These are phyloP conservation scores for Allantophomopsis lycopodina DNA, from an alignment of 2,329 filamentous ascomycete genomes.

Conservation along the genomic window DNA sequence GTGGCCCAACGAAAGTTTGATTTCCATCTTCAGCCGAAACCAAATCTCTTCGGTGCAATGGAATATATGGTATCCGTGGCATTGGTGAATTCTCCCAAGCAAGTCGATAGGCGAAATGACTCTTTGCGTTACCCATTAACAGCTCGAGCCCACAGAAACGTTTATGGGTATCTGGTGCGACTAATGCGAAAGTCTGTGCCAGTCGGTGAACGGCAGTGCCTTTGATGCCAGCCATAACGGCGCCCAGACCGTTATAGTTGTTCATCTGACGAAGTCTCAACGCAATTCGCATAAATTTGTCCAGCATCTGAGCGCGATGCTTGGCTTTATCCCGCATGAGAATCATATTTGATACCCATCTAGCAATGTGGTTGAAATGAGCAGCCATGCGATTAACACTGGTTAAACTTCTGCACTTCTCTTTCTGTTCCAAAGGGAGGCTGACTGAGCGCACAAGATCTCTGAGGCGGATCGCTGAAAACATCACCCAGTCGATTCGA, in stretches of 20 bases:
- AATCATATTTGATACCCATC: conserved; percentile 73
- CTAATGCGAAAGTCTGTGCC: conserved; percentile 61
- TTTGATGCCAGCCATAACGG: conserved; percentile 85
- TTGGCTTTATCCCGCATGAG: conserved; percentile 91
- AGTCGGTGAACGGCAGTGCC: conserved; percentile 77
- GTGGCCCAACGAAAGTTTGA: conserved; percentile 67
- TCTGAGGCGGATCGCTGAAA: conserved; percentile 82
- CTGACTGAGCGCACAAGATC: conserved; percentile 89
- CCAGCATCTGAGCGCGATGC: conserved; percentile 78
- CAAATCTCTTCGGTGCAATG: conserved; percentile 76
- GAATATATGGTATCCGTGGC: conserved; percentile 86
- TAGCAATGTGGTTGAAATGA: conserved; percentile 78
- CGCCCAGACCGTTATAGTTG: conserved; percentile 95
- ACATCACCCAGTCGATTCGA: conserved; percentile 96
- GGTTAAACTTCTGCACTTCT: conserved; percentile 61
- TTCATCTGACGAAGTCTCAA: conserved; percentile 77
- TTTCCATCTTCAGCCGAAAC: conserved; percentile 90
- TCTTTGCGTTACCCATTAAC: conserved; percentile 86
- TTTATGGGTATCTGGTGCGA: conserved; percentile 60
- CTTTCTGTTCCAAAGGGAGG: conserved; percentile 55
- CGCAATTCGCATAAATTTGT: conserved; percentile 92
- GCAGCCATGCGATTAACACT: conserved; percentile 92
- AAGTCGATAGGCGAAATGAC: conserved; percentile 87
- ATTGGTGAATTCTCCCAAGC: conserved; percentile 93
- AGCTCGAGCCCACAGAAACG: conserved; percentile 81